Conservation (phyloP, 176 grass and related monocot species). For the Lolium multiflorum region DNA sequence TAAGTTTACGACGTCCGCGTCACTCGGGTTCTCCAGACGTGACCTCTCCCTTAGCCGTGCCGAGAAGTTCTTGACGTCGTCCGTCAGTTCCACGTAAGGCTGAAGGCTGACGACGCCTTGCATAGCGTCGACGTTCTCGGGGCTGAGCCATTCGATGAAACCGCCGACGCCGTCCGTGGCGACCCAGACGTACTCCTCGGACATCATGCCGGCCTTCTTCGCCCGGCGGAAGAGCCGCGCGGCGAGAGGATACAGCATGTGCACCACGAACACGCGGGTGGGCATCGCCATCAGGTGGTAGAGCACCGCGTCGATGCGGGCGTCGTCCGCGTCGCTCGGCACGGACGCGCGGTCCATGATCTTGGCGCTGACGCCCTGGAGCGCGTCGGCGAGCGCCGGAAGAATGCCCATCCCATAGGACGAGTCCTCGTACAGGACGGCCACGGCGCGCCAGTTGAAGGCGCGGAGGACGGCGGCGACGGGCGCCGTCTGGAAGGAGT, state of each 20-base stretch:
- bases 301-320: slow-evolving; percentile 39
- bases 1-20: neutral
- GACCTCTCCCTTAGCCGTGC: slow-evolving; percentile 49
- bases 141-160: neutral
- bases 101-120: slow-evolving; percentile 65
- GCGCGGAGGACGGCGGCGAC: slow-evolving; percentile 49
- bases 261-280: neutral
- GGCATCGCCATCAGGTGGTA: slow-evolving; percentile 20
- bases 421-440: slow-evolving; percentile 66
- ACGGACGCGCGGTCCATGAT: slow-evolving; percentile 48
- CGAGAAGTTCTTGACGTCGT: slow-evolving; percentile 37
- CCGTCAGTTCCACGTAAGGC: slow-evolving; percentile 32
- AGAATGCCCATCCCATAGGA: slow-evolving; percentile 56
- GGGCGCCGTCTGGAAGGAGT: slow-evolving; percentile 58
- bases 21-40: slow-evolving; percentile 32
- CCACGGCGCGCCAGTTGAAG: slow-evolving; percentile 52
- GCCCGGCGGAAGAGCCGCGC: slow-evolving; percentile 55
- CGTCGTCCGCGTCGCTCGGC: slow-evolving; percentile 24
- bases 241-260: slow-evolving; percentile 3
- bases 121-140: slow-evolving; percentile 46
- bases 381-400: slow-evolving; percentile 57
- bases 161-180: neutral
- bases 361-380: slow-evolving; percentile 34
- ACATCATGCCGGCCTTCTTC: slow-evolving; percentile 49
- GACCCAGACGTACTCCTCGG: slow-evolving; percentile 60